Evolutionary conservation across 2,329 filamentous ascomycete genomes (phyloP).

Genomic region (Trichoderma asperellum): DNA sequence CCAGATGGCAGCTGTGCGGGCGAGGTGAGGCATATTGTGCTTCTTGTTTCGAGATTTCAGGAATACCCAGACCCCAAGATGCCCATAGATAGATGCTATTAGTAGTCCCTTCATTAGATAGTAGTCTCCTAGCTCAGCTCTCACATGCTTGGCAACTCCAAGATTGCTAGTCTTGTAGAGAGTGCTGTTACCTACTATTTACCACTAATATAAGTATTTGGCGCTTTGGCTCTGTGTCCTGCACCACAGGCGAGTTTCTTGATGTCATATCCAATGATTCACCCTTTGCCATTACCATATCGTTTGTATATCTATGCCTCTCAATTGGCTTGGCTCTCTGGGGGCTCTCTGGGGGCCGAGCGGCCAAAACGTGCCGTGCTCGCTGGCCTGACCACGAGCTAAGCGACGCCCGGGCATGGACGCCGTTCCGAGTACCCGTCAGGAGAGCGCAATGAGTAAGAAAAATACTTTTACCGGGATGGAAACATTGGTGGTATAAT

Average conservation of each 20-base stretch:
- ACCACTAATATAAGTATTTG: too few relatives aligned
- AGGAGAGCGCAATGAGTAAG: background rate
- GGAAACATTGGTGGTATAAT: rapidly evolving
- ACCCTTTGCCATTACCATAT: background rate
- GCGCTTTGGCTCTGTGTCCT: background rate
- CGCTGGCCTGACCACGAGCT: background rate
- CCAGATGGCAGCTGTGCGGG: background rate
- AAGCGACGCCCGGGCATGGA: background rate
- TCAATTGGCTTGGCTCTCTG: background rate
- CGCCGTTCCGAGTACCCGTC: background rate
- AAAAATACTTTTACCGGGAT: background rate
- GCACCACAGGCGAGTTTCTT: background rate
- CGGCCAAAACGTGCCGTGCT: constrained; percentile 3
- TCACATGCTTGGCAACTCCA: constrained; percentile 10
- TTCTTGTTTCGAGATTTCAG: background rate
- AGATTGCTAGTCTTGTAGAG: background rate
- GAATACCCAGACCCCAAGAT: too few relatives aligned
- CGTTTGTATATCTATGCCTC: background rate
- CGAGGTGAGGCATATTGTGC: background rate
- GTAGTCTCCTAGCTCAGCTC: background rate
- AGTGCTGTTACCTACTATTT: too few relatives aligned
- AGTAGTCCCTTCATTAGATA: too few relatives aligned
- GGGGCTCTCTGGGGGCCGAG: background rate
- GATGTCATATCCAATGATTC: background rate
- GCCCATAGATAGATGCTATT: too few relatives aligned